Evolutionary conservation across 2,329 filamentous ascomycete genomes (phyloP).

Genomic region (Neonectria sp.): DNA sequence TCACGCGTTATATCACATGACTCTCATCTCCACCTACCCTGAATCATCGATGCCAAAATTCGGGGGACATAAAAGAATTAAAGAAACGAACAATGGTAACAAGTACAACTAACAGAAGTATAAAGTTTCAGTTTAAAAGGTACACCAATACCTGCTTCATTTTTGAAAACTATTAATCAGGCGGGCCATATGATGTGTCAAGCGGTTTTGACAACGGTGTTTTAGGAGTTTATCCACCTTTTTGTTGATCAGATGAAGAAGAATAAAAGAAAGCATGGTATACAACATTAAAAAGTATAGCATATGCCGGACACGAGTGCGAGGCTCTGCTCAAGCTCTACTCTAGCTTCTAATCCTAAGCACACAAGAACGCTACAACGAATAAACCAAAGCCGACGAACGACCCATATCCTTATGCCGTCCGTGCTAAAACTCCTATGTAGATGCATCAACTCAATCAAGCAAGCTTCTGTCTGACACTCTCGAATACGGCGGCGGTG

Average conservation of each 20-base stretch:
- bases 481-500: constrained; percentile 26
- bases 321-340: constrained; percentile 28
- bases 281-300: neutral
- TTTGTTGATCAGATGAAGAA: too few relatives aligned
- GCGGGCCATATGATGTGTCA: too few relatives aligned
- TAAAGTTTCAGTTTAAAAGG: too few relatives aligned
- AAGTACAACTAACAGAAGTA: too few relatives aligned
- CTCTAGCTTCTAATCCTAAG: constrained; percentile 25
- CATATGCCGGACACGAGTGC: neutral
- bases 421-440: constrained; percentile 35
- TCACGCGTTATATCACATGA: constrained; percentile 40
- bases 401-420: constrained; percentile 18
- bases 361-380: constrained; percentile 18
- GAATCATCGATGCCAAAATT: neutral
- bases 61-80: too few relatives aligned
- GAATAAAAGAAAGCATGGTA: neutral
- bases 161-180: too few relatives aligned
- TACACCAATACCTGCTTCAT: too few relatives aligned
- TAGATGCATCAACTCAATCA: constrained; percentile 36
- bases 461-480: constrained; percentile 39
- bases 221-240: too few relatives aligned
- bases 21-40: constrained; percentile 31
- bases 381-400: constrained; percentile 7
- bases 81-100: neutral
- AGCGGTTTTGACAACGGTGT: too few relatives aligned